Base-by-base conservation (phyloP, 164 flowering plant species). In the Macadamia tetraphylla region DNA sequence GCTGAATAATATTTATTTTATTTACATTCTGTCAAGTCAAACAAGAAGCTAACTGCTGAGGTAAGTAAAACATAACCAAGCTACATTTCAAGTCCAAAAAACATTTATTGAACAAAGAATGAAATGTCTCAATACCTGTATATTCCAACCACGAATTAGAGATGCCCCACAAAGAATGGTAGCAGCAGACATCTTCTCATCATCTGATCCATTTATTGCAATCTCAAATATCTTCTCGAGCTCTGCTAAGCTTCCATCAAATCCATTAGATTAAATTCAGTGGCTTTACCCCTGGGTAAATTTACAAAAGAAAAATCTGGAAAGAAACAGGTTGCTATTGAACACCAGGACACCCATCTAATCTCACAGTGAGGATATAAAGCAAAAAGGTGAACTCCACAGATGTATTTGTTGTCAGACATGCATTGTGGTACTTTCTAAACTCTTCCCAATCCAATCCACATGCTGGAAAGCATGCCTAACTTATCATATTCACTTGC, bases 241-340 rank as follows among this genome's bases (percentile, higher is more conserved):
- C 84, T 94, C 98, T 78, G 90, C 87, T 84, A 94, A 90, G 88
- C 98, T 94, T 92, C 89, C 95, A 94, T 87, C 82, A 89, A 83
- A 86, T 78, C 86, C 87, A 90, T 79, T 85, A 89, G 86, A 86
- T 80, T 81, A 84, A 80, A 79, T 88, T 94, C 88, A 90, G 97
- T 91, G 80, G 77, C 84, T 82, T 83, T 81, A 74, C 74, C 72
- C 82, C 79, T 76, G 73, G 65, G 77, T 69, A 76, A 83, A 77
- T 77, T 77, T 77, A 82, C 73, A 81, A 79, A 82, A 78, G 81
- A 77, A 81, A 71, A 78, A 84, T 76, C 83, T 83, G 82, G 74
- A 80, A 81, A 80, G 63, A 77, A 75, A 78, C 29, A 74, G 59
- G 55, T 51, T 57, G 66, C 67, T 75, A 80, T 81, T 74, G 82